Evolutionary conservation across 2,329 filamentous ascomycete species (phyloP).

Genomic region (Fusarium kyushuense): DNA sequence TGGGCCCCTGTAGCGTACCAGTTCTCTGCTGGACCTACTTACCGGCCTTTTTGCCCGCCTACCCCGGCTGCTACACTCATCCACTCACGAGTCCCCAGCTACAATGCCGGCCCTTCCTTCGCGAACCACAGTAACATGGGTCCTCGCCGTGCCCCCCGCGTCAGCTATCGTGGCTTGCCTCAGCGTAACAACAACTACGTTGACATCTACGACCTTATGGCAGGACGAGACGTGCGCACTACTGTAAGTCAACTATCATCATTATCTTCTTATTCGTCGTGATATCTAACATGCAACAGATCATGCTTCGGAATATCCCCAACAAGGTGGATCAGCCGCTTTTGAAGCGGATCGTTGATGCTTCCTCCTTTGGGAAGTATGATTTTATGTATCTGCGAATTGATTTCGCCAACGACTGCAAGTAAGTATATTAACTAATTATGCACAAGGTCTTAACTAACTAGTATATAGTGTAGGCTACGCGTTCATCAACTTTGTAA

Average conservation of each 20-base stretch:
- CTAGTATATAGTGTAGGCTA: constrained; percentile 80
- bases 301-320: constrained; percentile 96
- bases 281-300: constrained; percentile 59
- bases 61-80: constrained; percentile 53
- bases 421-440: constrained; percentile 64
- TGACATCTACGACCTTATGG: constrained; percentile 53
- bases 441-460: constrained; percentile 41
- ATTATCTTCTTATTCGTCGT: background rate
- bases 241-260: constrained; percentile 65
- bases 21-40: constrained; percentile 45
- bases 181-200: constrained; percentile 66
- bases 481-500: constrained; percentile 90
- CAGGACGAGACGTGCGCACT: constrained; percentile 79
- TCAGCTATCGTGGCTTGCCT: background rate
- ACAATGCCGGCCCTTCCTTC: background rate
- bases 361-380: constrained; percentile 83
- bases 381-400: constrained; percentile 97
- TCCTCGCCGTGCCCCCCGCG: constrained; percentile 35
- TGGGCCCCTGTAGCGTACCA: constrained; percentile 43
- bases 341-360: constrained; percentile 83
- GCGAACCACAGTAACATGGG: constrained; percentile 21
- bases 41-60: constrained; percentile 47
- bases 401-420: constrained; percentile 86
- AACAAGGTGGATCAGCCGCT: constrained; percentile 85
- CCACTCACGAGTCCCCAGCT: constrained; percentile 49